Conservation (phyloP, 129 eudicot species). For the Glebionis coronaria region DNA sequence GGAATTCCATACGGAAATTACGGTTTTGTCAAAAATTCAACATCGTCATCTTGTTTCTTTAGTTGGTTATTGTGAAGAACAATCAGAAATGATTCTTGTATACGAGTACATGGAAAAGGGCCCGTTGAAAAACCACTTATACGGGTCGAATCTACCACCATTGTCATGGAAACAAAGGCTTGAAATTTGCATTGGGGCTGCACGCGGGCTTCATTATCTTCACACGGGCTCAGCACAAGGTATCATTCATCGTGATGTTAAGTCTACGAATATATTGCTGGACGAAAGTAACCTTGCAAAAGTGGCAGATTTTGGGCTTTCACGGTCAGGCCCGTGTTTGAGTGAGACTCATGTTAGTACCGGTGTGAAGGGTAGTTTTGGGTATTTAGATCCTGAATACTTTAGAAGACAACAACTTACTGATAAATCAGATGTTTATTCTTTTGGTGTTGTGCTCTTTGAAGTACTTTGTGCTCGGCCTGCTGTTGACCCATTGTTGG, state of each 20-base stretch:
- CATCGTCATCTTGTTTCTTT: constrained; percentile 89
- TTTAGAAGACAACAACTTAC: constrained; percentile 14
- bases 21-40: constrained; percentile 69
- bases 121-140: constrained; percentile 39
- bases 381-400: constrained; percentile 34
- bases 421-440: constrained; percentile 22
- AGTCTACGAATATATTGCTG: constrained; percentile 72
- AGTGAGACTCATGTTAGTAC: constrained; percentile 88
- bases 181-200: constrained; percentile 84
- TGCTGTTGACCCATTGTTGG: constrained; percentile 12
- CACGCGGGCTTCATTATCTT: constrained; percentile 82
- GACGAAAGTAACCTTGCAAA: constrained; percentile 65
- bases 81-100: constrained; percentile 87
- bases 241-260: constrained; percentile 75
- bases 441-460: constrained; percentile 15
- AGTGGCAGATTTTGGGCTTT: constrained; percentile 84
- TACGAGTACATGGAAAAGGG: constrained; percentile 91
- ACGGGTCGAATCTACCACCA: constrained; percentile 58
- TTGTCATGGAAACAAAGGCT: constrained; percentile 82
- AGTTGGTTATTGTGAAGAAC: constrained; percentile 88
- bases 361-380: constrained; percentile 84
- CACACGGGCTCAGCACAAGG: constrained; percentile 89
- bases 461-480: constrained; percentile 15
- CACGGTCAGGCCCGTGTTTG: constrained; percentile 69
- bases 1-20: constrained; percentile 77